Evolutionary conservation across 495 filamentous ascomycete species (phyloP).

Genomic region (Aspergillus incahuasiensis): DNA sequence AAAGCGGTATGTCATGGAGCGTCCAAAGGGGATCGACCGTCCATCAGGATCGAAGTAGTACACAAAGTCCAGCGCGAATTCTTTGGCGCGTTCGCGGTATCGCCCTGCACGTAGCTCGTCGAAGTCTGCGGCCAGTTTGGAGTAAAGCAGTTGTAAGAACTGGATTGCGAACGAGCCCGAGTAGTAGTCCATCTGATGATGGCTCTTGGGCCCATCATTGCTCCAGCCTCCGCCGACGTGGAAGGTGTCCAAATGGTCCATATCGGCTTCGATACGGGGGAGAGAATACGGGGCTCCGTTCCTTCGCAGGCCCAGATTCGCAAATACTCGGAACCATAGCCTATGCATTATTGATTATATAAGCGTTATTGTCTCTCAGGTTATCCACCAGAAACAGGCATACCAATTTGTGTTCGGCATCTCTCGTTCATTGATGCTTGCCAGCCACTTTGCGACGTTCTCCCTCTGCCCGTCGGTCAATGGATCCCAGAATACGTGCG

Average conservation of each 20-base stretch:
- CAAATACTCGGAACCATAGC: conserved; percentile 79
- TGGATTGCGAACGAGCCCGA: conserved; percentile 78
- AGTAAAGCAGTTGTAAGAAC: conserved; percentile 70
- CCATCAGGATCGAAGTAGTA: conserved; percentile 68
- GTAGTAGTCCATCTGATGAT: conserved; percentile 80
- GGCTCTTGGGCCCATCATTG: conserved; percentile 71
- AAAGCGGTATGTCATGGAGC: conserved; percentile 73
- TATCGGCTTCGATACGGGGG: conserved; percentile 63
- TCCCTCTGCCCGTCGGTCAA: conserved; percentile 53
- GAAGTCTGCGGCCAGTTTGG: conserved; percentile 64
- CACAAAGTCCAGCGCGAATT: conserved; percentile 63
- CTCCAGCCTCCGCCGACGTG: conserved; percentile 77
- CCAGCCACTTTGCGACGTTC: conserved; percentile 65
- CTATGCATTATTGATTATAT: conserved; percentile 2
- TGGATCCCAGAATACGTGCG: conserved; percentile 60
- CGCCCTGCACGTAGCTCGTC: conserved; percentile 64
- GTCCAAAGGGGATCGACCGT: conserved; percentile 66
- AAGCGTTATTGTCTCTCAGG: background rate
- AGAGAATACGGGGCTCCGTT: conserved; percentile 64
- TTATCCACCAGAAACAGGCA: background rate
- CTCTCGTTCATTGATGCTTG: conserved; percentile 68
- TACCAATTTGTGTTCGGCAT: conserved; percentile 59
- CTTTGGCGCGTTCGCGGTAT: conserved; percentile 61
- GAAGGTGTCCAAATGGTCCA: conserved; percentile 73
- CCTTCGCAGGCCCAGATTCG: conserved; percentile 69